Conservation (phyloP, 768 basidiomycete genomes). For the Pleurotus platypus region DNA sequence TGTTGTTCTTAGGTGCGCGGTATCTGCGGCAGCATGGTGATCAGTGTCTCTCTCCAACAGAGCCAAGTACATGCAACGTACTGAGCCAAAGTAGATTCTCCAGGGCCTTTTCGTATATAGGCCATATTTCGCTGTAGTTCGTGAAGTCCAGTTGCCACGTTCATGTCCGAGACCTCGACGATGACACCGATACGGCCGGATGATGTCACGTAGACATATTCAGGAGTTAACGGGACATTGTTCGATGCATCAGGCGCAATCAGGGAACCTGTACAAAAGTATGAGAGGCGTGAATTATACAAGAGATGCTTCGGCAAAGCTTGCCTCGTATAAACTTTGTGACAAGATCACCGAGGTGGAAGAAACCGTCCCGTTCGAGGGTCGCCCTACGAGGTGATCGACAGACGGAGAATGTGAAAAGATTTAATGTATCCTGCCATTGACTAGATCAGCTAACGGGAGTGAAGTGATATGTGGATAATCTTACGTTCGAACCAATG, state of each 20-base stretch:
- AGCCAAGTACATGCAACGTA: slow-evolving; percentile 24
- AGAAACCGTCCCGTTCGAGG: slow-evolving; percentile 66
- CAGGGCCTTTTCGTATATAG: slow-evolving; percentile 44
- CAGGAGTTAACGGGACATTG: slow-evolving; percentile 42
- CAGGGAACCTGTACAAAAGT: slow-evolving; percentile 47
- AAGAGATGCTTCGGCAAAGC: slow-evolving; percentile 6
- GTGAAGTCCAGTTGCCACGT: slow-evolving; percentile 55
- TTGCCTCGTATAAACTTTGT: slow-evolving; percentile 71
- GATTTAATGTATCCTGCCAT: slow-evolving; percentile 58
- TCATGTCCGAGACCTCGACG: slow-evolving; percentile 50
- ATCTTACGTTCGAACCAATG: slow-evolving; percentile 73
- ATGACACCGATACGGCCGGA: slow-evolving; percentile 78
- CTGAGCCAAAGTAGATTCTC: slow-evolving; percentile 60
- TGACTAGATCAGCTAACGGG: slow-evolving; percentile 1
- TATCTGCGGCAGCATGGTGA: slow-evolving; percentile 39
- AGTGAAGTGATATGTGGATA: slow-evolving; percentile 8
- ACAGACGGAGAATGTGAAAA: slow-evolving; percentile 59
- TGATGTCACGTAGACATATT: slow-evolving; percentile 72
- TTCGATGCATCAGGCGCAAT: slow-evolving; percentile 39
- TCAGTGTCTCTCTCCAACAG: background rate
- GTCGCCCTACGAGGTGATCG: slow-evolving; percentile 34
- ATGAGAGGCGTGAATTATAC: background rate
- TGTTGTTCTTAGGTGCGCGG: slow-evolving; percentile 59
- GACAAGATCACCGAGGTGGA: slow-evolving; percentile 73
- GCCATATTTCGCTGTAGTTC: slow-evolving; percentile 76